These are phyloP conservation scores for Hydnomerulius pinastri DNA, from an alignment of 768 basidiomycete genomes.

Conservation along the genomic window DNA sequence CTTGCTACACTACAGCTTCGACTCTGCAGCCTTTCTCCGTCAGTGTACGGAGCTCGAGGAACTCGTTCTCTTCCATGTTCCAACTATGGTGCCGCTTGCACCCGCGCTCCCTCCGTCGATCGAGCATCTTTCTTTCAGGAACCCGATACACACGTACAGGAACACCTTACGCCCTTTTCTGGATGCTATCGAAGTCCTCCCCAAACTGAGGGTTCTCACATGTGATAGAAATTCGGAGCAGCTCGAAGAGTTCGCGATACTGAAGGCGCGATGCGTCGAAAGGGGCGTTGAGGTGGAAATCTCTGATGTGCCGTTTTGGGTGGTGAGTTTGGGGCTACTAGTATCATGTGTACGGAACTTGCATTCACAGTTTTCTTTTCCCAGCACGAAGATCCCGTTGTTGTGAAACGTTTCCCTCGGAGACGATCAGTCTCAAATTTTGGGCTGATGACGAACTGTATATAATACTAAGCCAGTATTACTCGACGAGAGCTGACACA, in stretches of 20 bases:
- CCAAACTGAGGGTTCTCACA: slow-evolving; percentile 38
- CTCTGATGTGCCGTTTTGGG: slow-evolving; percentile 33
- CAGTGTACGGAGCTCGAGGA: slow-evolving; percentile 43
- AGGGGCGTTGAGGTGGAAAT: slow-evolving; percentile 30
- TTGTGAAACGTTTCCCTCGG: slow-evolving; percentile 36
- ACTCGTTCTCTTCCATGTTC: slow-evolving; percentile 39
- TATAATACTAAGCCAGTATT: too few species aligned
- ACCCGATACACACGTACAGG: slow-evolving; percentile 22
- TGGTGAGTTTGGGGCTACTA: slow-evolving; percentile 31
- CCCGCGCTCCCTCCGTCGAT: slow-evolving; percentile 37
- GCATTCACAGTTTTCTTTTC: background rate
- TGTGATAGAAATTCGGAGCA: slow-evolving; percentile 29
- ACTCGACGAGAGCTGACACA: too few species aligned
- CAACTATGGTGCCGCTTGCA: slow-evolving; percentile 34
- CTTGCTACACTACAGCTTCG: slow-evolving; percentile 36
- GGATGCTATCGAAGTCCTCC: slow-evolving; percentile 32
- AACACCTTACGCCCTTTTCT: slow-evolving; percentile 32
- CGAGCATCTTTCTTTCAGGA: slow-evolving; percentile 43
- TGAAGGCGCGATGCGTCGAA: slow-evolving; percentile 31
- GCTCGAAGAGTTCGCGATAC: slow-evolving; percentile 21
- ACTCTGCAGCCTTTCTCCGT: slow-evolving; percentile 35
- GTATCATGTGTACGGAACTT: background rate
- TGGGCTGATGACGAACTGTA: slow-evolving; percentile 29
- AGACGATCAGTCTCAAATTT: slow-evolving; percentile 39
- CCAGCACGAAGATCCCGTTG: slow-evolving; percentile 41